Evolutionary conservation across 345 rosid genomes (phyloP).

Genomic region (Clarkia xantiana): DNA sequence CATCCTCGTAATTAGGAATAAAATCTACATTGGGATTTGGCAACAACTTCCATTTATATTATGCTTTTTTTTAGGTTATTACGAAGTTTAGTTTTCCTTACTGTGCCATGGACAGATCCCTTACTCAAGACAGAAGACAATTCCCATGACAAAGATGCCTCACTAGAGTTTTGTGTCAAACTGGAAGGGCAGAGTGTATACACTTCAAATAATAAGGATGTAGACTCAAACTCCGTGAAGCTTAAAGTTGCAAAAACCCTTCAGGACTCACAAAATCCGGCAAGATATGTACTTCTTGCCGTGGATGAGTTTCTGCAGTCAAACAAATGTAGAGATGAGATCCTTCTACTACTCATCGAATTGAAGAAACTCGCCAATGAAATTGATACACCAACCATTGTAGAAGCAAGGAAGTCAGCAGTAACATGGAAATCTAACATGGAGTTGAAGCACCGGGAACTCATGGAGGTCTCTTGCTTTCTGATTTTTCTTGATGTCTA

Average conservation of each 20-base stretch:
- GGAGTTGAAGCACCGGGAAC: slow-evolving; percentile 10
- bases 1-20: too few relatives aligned
- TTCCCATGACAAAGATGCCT: background rate
- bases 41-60: too few relatives aligned
- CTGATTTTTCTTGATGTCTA: slow-evolving; percentile 28
- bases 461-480: slow-evolving; percentile 19
- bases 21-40: too few relatives aligned
- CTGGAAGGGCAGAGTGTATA: slow-evolving; percentile 7
- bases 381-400: slow-evolving; percentile 13
- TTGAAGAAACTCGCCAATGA: slow-evolving; percentile 14
- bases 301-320: slow-evolving; percentile 11
- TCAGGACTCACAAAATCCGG: slow-evolving; percentile 17
- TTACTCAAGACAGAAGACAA: background rate
- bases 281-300: slow-evolving; percentile 20
- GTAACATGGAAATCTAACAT: slow-evolving; percentile 21
- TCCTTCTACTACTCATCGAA: slow-evolving; percentile 18
- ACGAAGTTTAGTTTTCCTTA: too few relatives aligned
- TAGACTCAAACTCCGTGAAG: slow-evolving; percentile 7
- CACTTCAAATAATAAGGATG: slow-evolving; percentile 7
- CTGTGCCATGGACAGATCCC: background rate
- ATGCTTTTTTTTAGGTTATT: too few relatives aligned
- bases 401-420: slow-evolving; percentile 17
- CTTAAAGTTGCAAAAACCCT: slow-evolving; percentile 15
- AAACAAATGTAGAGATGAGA: background rate
- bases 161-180: background rate